Base-by-base conservation (phyloP, 164 flowering plant species). In the Annona cherimola region DNA sequence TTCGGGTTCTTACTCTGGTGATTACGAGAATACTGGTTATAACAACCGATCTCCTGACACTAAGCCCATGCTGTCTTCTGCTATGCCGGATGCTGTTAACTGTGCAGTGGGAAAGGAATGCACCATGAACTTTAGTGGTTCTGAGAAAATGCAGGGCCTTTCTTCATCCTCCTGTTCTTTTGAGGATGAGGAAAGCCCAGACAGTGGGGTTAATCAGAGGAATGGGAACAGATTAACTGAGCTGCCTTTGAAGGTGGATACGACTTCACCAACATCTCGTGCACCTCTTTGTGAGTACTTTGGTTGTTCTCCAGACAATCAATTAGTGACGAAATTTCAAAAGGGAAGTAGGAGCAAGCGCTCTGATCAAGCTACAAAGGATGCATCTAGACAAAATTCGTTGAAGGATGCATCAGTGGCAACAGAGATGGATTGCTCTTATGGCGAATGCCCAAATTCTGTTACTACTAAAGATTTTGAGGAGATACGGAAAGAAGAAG, bases 391-490 rank as follows among this genome's bases (percentile, higher is more conserved):
- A 59, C 86, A 83, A 69, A 81, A 79, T 65, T 82, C 86, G 50
- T 68, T 79, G 18, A 81, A 80, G 66, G 86, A 81, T 73, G 75
- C 70, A 46, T 65, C 84, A 9, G 69, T 66, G 67, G 88, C 87
- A 67, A 82, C 86, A 20, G 89, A 84, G 73, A 79, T 74, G 71
- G 87, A 83, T 3, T 78, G 81, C 68, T 80, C 86, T 1, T 79
- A 71, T 45, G 73, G 82, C 62, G 86, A 79, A 9, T 76, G 76
- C 70, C 54, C 79, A 45, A 80, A 78, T 76, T 72, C 77, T 9
- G 79, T 73, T 16, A 66, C 72, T 4, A 76, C 88, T 67, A 81
- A 69, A 71, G 90, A 84, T 68, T 82, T 86, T 50, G 61, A 26
- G 16, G 86, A 82, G 69, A 75, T 64, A 46, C 61, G 74, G 54